Evolutionary conservation across 2,329 filamentous ascomycete species (phyloP).

Genomic region (Rasamsonia emersonii): DNA sequence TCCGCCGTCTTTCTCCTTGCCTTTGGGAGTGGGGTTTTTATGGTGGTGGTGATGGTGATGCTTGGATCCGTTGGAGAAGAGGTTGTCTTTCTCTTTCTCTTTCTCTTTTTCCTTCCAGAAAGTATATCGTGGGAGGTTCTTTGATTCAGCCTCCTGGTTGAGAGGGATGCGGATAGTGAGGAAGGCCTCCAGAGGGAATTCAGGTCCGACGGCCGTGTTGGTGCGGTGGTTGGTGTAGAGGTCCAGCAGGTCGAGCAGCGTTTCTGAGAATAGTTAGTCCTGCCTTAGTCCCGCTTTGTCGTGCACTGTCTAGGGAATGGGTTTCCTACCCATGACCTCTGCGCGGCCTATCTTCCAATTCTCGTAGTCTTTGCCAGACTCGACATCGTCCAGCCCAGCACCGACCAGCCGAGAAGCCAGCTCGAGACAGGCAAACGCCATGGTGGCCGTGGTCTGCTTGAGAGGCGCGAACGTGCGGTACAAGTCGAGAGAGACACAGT

Average conservation of each 20-base stretch:
- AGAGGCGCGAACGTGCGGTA: constrained; percentile 90
- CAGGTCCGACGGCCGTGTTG: constrained; percentile 63
- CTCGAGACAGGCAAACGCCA: constrained; percentile 75
- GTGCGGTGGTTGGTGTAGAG: constrained; percentile 79
- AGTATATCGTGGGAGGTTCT: constrained; percentile 55
- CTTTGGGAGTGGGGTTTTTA: constrained; percentile 18
- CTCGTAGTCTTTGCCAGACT: constrained; percentile 41
- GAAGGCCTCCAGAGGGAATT: constrained; percentile 67
- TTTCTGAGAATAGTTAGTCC: constrained; percentile 47
- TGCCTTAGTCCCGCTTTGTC: background rate
- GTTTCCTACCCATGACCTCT: constrained; percentile 38
- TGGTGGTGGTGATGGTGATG: constrained; percentile 8
- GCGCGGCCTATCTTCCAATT: constrained; percentile 39
- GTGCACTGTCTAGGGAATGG: background rate
- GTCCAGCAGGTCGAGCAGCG: constrained; percentile 81
- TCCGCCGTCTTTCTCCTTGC: constrained; percentile 16
- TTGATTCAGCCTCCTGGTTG: constrained; percentile 67
- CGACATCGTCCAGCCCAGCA: constrained; percentile 44
- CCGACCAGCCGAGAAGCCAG: constrained; percentile 63
- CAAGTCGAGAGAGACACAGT: constrained; percentile 76
- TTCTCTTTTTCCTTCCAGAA: constrained; percentile 37
- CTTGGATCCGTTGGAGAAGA: constrained; percentile 12
- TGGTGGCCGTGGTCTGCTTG: constrained; percentile 78
- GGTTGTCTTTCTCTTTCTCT: constrained; percentile 12
- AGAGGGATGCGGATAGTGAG: constrained; percentile 79